Percentiles rank a stretch among this genome's conserved stretches.
phyloP scores from a whole-genome alignment of 306 rosid genomes.

The Gillenia trifoliata region DNA sequence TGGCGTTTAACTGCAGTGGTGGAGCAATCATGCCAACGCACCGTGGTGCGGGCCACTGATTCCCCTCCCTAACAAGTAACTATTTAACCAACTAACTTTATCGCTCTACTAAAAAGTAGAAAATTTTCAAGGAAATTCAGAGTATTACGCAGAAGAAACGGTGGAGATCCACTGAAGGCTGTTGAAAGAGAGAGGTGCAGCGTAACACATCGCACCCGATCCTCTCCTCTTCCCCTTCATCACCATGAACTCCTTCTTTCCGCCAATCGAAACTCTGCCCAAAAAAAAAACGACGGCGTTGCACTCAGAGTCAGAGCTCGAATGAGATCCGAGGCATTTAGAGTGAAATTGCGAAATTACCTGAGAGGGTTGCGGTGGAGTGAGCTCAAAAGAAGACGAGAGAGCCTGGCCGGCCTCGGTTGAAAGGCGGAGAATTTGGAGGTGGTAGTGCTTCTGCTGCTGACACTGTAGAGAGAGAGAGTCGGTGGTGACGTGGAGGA shows the following conservation, averaged over 20 bases:
- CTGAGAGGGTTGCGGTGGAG: conserved; percentile 25
- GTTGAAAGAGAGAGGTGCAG: conserved; percentile 46
- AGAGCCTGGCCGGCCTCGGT: conserved; percentile 16
- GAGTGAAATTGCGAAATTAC: conserved; percentile 5
- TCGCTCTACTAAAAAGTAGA: too few relatives aligned
- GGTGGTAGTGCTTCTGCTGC: not conserved
- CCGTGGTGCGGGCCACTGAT: too few relatives aligned
- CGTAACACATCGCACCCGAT: conserved; percentile 39
- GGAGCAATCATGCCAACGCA: too few relatives aligned
- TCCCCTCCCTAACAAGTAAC: too few relatives aligned
- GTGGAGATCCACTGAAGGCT: conserved; percentile 60
- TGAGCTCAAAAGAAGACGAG: conserved; percentile 2
- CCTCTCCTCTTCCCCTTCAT: conserved; percentile 22
- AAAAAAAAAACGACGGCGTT: not conserved
- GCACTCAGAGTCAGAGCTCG: too few relatives aligned
- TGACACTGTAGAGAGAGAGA: conserved; percentile 18
- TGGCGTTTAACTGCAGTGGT: too few relatives aligned
- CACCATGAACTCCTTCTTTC: conserved; percentile 12
- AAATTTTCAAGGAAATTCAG: too few relatives aligned
- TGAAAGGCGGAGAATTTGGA: conserved; percentile 11
- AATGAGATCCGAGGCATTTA: not conserved
- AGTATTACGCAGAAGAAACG: conserved; percentile 57
- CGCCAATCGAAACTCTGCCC: conserved; percentile 30
- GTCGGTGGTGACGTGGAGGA: conserved; percentile 4
- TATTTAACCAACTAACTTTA: too few relatives aligned